These are phyloP conservation scores for Brassica cretica DNA, from an alignment of 345 rosid species.

Conservation along the genomic window DNA sequence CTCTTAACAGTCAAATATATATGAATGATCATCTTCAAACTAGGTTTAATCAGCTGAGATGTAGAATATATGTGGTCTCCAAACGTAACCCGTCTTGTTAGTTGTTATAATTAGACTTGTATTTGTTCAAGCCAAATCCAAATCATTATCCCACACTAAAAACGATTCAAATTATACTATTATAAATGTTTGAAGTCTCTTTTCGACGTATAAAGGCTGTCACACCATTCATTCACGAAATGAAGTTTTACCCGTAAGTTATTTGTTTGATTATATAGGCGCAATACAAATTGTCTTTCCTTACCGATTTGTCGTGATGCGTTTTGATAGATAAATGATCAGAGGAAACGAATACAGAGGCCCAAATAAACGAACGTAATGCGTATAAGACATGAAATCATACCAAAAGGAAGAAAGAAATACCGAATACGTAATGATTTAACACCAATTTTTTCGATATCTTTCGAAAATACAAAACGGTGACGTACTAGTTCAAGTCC, in stretches of 20 bases:
- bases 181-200: background rate
- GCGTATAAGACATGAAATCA: background rate
- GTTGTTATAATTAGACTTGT: background rate
- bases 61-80: background rate
- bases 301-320: constrained; percentile 20
- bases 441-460: background rate
- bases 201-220: background rate
- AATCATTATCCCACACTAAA: background rate
- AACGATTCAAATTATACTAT: background rate
- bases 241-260: background rate
- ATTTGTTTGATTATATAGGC: background rate
- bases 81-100: background rate
- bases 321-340: background rate
- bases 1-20: background rate
- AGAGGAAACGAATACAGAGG: background rate
- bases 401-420: background rate
- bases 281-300: constrained; percentile 5
- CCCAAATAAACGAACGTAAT: background rate
- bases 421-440: background rate
- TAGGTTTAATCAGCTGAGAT: constrained; percentile 20
- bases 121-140: constrained; percentile 8
- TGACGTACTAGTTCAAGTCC: constrained; percentile 9
- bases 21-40: constrained; percentile 3
- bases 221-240: constrained; percentile 1
- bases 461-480: constrained; percentile 6